Conservation (phyloP, 2,329 filamentous ascomycete genomes). For the Aspergillus fructus region DNA sequence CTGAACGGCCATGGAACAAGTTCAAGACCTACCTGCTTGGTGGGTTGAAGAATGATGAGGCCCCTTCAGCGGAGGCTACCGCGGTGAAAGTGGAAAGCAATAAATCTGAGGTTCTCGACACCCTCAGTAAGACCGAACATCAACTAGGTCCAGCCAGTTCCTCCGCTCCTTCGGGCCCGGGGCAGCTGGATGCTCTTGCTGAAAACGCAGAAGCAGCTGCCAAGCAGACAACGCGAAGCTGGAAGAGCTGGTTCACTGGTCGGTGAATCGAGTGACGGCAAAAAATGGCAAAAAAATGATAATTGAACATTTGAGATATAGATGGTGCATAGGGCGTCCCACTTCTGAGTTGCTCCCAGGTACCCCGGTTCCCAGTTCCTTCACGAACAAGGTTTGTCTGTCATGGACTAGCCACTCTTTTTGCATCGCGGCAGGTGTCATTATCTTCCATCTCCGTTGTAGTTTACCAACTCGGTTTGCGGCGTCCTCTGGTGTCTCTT, state of each 20-base stretch:
- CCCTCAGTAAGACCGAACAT: conserved; percentile 36
- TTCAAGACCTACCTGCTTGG: conserved; percentile 39
- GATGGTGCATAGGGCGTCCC: neutral
- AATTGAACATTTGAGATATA: neutral
- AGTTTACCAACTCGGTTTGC: conserved; percentile 12
- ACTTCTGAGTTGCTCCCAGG: neutral
- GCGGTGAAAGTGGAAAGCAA: conserved; percentile 13
- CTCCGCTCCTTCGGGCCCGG: conserved; percentile 23
- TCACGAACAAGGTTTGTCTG: neutral
- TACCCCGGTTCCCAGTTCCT: neutral
- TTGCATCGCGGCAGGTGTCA: conserved; percentile 12
- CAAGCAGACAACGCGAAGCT: conserved; percentile 38
- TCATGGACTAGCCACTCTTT: neutral
- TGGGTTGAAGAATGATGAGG: conserved; percentile 39
- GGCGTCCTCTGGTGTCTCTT: conserved; percentile 10
- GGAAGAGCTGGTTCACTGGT: conserved; percentile 42
- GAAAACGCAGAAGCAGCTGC: conserved; percentile 36
- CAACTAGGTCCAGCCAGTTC: conserved; percentile 24
- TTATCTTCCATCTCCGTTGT: conserved; percentile 11
- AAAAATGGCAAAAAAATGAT: conserved; percentile 1
- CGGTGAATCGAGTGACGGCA: conserved; percentile 22
- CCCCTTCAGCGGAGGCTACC: conserved; percentile 6
- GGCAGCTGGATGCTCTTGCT: conserved; percentile 36
- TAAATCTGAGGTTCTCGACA: conserved; percentile 33
- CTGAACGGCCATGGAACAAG: conserved; percentile 39